A percentile compares a stretch with the other conserved stretches of the same genome.
phyloP scores from a whole-genome alignment of 345 rosid genomes.

The Eucalyptus melliodora region DNA sequence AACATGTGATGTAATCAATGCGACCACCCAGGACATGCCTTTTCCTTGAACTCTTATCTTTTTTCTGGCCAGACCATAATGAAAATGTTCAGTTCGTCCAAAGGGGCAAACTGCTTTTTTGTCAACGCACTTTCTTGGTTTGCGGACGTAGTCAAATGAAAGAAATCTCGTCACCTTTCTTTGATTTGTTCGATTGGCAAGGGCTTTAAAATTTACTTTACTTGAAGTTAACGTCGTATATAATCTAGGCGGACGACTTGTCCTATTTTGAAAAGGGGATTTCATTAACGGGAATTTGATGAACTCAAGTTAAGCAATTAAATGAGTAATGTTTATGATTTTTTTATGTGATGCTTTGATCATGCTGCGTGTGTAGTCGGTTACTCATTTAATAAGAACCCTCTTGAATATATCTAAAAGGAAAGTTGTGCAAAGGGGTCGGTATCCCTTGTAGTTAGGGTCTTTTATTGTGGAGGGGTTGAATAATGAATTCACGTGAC shows the following conservation, averaged over 20 bases:
- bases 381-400: neutral
- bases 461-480: neutral
- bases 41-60: neutral
- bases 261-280: neutral
- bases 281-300: neutral
- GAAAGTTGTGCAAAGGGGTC: neutral
- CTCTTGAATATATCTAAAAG: neutral
- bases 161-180: neutral
- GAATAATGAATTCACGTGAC: neutral
- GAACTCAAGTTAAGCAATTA: neutral
- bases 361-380: neutral
- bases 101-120: neutral
- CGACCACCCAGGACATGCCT: neutral
- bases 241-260: too few species aligned
- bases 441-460: neutral
- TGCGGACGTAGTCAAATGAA: neutral
- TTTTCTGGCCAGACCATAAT: neutral
- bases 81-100: neutral
- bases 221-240: neutral
- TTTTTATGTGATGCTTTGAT: neutral
- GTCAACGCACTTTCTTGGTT: neutral
- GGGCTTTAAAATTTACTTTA: neutral
- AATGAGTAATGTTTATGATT: neutral
- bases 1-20: neutral
- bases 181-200: neutral